phyloP scores from a whole-genome alignment of 495 filamentous ascomycete species.

The Penicillium steckii region DNA sequence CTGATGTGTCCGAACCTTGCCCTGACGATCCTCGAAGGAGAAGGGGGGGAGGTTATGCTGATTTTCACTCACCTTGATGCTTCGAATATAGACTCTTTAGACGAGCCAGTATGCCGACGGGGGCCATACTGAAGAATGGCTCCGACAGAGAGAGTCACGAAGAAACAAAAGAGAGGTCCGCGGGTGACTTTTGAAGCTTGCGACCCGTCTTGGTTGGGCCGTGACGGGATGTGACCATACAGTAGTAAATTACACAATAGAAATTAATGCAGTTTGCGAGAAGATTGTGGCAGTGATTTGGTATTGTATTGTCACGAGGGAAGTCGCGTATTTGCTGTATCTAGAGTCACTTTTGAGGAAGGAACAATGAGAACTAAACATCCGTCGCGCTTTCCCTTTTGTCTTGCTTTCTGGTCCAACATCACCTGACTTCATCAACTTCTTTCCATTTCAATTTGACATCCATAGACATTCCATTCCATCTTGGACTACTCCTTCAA shows the following conservation, averaged over 20 bases:
- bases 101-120: constrained; percentile 34
- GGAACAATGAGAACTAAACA: background rate
- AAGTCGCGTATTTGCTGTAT: too few species aligned
- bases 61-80: constrained; percentile 28
- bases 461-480: background rate
- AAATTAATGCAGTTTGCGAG: background rate
- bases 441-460: background rate
- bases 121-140: constrained; percentile 30
- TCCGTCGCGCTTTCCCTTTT: too few species aligned
- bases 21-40: background rate
- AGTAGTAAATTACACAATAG: background rate
- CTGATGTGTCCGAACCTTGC: constrained; percentile 11
- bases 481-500: background rate
- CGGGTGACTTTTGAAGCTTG: background rate
- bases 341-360: too few species aligned
- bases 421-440: background rate
- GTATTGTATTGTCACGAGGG: background rate
- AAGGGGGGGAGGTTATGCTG: background rate
- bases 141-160: background rate
- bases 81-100: constrained; percentile 40
- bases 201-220: constrained; percentile 10
- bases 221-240: constrained; percentile 9
- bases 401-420: too few species aligned
- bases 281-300: background rate
- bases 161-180: background rate